A percentile compares a stretch with the other conserved stretches of the same genome.
Evolutionary conservation across 768 basidiomycete species (phyloP).

Genomic region (Psilocybe subaeruginosa): DNA sequence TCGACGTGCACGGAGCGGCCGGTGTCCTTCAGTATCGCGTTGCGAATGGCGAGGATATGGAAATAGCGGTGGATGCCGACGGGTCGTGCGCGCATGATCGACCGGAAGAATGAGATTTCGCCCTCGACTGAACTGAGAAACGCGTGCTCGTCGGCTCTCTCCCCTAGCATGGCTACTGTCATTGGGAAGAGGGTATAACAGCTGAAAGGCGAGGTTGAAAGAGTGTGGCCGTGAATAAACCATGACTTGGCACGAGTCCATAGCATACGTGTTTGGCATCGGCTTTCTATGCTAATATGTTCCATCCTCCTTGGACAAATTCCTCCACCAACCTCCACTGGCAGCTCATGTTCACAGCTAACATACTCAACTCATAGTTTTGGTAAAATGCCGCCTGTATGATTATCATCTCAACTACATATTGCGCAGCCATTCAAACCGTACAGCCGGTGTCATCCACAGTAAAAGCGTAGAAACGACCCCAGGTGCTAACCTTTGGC

Average conservation of each 20-base stretch:
- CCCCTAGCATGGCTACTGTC: slow-evolving; percentile 25
- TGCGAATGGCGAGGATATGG: slow-evolving; percentile 76
- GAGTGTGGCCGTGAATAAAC: not conserved
- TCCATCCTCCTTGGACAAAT: too few species aligned
- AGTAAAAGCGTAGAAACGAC: too few species aligned
- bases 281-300: not conserved
- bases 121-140: slow-evolving; percentile 79
- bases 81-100: slow-evolving; percentile 79
- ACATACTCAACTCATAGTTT: too few species aligned
- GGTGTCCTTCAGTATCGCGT: slow-evolving; percentile 72
- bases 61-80: slow-evolving; percentile 85
- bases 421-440: too few species aligned
- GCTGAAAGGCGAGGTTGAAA: not conserved
- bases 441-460: too few species aligned
- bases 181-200: slow-evolving; percentile 12
- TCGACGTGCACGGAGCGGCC: slow-evolving; percentile 60
- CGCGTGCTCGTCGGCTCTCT: slow-evolving; percentile 28
- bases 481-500: too few species aligned
- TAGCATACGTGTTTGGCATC: not conserved
- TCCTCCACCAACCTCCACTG: too few species aligned
- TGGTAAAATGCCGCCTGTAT: too few species aligned
- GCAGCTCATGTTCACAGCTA: too few species aligned
- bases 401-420: too few species aligned
- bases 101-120: slow-evolving; percentile 85
- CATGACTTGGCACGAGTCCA: not conserved